Base-by-base conservation (phyloP, 345 rosid genomes). In the Turritis glabra region DNA sequence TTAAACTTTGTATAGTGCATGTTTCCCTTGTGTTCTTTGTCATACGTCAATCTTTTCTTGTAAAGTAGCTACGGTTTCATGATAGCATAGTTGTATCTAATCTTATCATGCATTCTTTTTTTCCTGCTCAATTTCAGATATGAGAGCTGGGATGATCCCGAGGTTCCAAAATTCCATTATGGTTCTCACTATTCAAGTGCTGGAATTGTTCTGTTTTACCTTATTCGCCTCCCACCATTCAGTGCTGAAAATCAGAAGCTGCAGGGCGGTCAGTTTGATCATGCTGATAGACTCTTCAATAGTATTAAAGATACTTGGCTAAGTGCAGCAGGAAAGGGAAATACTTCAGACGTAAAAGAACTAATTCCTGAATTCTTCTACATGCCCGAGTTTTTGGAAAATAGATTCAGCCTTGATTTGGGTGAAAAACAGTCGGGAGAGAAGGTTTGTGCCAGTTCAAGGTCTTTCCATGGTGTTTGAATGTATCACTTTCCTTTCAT, bases 121-220 rank as follows among this genome's bases (percentile, higher is more conserved):
- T 17, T 37, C 43, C 64, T 58, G 50, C 67, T 66, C 2, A 23
- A n/a, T 80, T 80, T 76, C 90, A 96, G 99, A 81, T 92, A 88
- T 61, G 96, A 92, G 80, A 89, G 97, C 82, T 96, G 98, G 98
- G 99, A 96, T 87, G 99, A 96, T 77, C 99, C 98, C 4, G 98
- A 92, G 83, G 97, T 96, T 74, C 99, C 99, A 15, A 92, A 96
- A 70, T 96, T 96, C 72, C 99, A 96, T 86, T 96, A 96, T 41
- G 99, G 99, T 64, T 92, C 98, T 85, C 99, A 96, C 83, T 96
- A 96, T 84, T 96, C 99, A 56, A 96, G 99, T 85, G 99, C 99
- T 78, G 99, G 99, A 69, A 92, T 92, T 80, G 98, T 96, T 74
- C 93, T 96, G 38, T 92, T 96, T 83, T 96, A 92, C 82, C 99